Evolutionary conservation across 495 filamentous ascomycete species (phyloP).

Genomic region (Massariosphaeria phaeospora): DNA sequence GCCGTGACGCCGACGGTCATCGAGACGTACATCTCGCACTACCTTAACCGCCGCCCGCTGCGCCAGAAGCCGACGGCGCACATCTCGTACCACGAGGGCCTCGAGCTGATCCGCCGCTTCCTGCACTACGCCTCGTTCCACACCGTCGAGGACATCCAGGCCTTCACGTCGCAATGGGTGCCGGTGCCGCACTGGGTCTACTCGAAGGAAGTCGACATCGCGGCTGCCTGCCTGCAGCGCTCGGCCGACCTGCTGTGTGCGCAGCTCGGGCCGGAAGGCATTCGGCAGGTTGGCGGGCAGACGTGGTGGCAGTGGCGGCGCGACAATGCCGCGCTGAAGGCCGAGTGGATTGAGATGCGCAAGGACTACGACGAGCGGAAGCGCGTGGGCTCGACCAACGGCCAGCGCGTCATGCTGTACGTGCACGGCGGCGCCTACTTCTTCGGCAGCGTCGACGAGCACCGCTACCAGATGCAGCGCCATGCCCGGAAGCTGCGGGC

Average conservation of each 20-base stretch:
- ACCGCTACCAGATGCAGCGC: slow-evolving; percentile 92
- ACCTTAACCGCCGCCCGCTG: slow-evolving; percentile 69
- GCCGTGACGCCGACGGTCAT: slow-evolving; percentile 76
- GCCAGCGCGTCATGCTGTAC: slow-evolving; percentile 83
- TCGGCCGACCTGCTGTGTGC: slow-evolving; percentile 59
- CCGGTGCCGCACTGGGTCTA: slow-evolving; percentile 85
- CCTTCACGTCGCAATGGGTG: slow-evolving; percentile 84
- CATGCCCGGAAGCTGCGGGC: slow-evolving; percentile 92
- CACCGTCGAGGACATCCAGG: slow-evolving; percentile 85
- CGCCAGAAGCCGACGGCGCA: slow-evolving; percentile 76
- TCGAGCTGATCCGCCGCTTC: slow-evolving; percentile 82
- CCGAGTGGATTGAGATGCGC: slow-evolving; percentile 95
- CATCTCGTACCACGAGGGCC: slow-evolving; percentile 89
- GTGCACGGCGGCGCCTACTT: slow-evolving; percentile 81
- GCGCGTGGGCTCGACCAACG: slow-evolving; percentile 52
- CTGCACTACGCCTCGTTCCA: slow-evolving; percentile 75
- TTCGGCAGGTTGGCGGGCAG: slow-evolving; percentile 69
- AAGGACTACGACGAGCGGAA: slow-evolving; percentile 69
- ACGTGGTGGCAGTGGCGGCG: slow-evolving; percentile 94
- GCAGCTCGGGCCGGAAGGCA: slow-evolving; percentile 70
- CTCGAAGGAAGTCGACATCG: slow-evolving; percentile 66
- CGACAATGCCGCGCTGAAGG: slow-evolving; percentile 57
- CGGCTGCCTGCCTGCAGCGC: slow-evolving; percentile 52
- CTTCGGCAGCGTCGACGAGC: slow-evolving; percentile 90
- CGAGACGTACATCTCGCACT: slow-evolving; percentile 75